Percentiles rank a stretch among this genome's conserved stretches.
phyloP scores from a whole-genome alignment of 106 monocot species.

The Acanthochlamys bracteata region DNA sequence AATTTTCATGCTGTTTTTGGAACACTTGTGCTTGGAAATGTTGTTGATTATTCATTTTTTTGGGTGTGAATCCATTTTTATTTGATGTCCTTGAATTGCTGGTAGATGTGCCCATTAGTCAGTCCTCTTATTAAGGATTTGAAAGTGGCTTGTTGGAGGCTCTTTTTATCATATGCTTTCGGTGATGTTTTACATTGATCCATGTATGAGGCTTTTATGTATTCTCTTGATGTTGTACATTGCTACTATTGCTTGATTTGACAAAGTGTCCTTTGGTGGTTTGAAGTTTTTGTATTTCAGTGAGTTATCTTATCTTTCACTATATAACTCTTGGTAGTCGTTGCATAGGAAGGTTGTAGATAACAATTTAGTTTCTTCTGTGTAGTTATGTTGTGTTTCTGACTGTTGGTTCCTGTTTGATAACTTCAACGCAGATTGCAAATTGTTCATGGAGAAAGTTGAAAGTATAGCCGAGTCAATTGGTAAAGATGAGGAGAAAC shows the following conservation, averaged over 20 bases:
- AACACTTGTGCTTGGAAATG: too few species aligned
- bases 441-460: conserved; percentile 70
- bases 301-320: neutral
- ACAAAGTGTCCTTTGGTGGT: neutral
- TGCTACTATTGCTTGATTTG: neutral
- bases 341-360: too few species aligned
- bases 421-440: conserved; percentile 47
- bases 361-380: too few species aligned
- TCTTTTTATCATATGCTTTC: too few species aligned
- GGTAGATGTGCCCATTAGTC: too few species aligned
- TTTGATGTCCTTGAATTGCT: too few species aligned
- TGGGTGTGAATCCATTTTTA: too few species aligned
- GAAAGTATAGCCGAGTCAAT: conserved; percentile 59
- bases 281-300: neutral
- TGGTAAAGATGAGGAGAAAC: conserved; percentile 38
- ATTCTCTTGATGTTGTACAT: neutral
- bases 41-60: too few species aligned
- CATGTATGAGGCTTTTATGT: neutral
- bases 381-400: too few species aligned
- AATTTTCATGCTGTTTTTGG: neutral
- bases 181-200: neutral
- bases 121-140: too few species aligned
- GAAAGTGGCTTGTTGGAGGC: too few species aligned
- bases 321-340: too few species aligned
- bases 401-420: neutral